These are phyloP conservation scores for Elaeis oleifera DNA, from an alignment of 202 grass and related monocot species.

Conservation along the genomic window DNA sequence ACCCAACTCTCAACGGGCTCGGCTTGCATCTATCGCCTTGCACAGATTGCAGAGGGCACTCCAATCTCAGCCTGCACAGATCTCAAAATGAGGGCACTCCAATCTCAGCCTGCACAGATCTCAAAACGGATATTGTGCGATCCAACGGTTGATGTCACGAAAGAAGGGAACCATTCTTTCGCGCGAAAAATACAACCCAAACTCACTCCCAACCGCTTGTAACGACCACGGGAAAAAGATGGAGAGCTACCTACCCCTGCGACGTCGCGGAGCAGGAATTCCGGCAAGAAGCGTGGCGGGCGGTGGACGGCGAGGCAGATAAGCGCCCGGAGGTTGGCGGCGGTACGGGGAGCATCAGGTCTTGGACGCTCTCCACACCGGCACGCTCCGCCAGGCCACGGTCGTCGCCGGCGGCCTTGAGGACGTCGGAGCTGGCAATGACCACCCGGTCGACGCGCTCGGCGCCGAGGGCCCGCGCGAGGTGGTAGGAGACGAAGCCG, in stretches of 20 bases:
- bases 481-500: slow-evolving; percentile 73
- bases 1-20: too few relatives aligned
- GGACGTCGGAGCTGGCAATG: slow-evolving; percentile 77
- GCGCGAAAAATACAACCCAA: too few relatives aligned
- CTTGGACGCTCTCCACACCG: slow-evolving; percentile 27
- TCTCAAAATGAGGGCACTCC: too few relatives aligned
- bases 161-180: too few relatives aligned
- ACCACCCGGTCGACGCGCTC: slow-evolving; percentile 39
- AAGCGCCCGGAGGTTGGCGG: slow-evolving; percentile 28
- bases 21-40: too few relatives aligned
- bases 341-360: slow-evolving; percentile 44
- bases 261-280: slow-evolving; percentile 54
- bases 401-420: slow-evolving; percentile 61
- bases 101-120: too few relatives aligned
- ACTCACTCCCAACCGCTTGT: too few relatives aligned
- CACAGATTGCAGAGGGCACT: too few relatives aligned
- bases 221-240: too few relatives aligned
- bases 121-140: too few relatives aligned
- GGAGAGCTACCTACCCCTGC: slow-evolving; percentile 29
- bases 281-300: slow-evolving; percentile 37
- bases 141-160: too few relatives aligned
- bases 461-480: slow-evolving; percentile 44
- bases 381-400: slow-evolving; percentile 37
- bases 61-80: too few relatives aligned
- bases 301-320: slow-evolving; percentile 33